These are phyloP conservation scores for Gelatoporia subvermispora DNA, from an alignment of 768 basidiomycete species.

Conservation along the genomic window DNA sequence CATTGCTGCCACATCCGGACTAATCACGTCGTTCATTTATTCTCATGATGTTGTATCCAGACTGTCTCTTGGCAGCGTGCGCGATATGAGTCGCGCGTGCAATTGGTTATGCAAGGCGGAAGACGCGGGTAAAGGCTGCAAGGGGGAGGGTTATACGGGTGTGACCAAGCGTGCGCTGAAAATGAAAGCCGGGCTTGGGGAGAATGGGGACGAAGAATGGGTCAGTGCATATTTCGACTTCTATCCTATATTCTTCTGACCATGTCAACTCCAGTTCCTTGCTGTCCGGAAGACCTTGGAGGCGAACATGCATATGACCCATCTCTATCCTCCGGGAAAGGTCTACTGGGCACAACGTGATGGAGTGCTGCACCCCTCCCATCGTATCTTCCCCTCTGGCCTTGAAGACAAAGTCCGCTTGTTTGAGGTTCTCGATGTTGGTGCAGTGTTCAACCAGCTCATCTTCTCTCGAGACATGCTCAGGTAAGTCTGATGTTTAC, in stretches of 20 bases:
- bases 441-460: slow-evolving; percentile 75
- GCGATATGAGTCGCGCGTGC: slow-evolving; percentile 70
- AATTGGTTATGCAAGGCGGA: slow-evolving; percentile 79
- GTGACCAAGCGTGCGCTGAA: slow-evolving; percentile 45
- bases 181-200: slow-evolving; percentile 60
- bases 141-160: slow-evolving; percentile 35
- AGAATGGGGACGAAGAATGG: slow-evolving; percentile 53
- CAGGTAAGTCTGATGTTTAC: slow-evolving; percentile 38
- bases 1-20: slow-evolving; percentile 50
- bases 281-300: slow-evolving; percentile 79
- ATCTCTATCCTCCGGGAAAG: slow-evolving; percentile 72
- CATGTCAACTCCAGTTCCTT: slow-evolving; percentile 48
- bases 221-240: slow-evolving; percentile 21
- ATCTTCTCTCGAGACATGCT: slow-evolving; percentile 83
- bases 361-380: slow-evolving; percentile 58
- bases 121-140: slow-evolving; percentile 27
- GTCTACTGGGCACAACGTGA: slow-evolving; percentile 79
- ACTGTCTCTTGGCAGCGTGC: slow-evolving; percentile 70
- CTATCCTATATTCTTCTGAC: not conserved
- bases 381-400: slow-evolving; percentile 27
- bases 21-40: slow-evolving; percentile 77
- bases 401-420: slow-evolving; percentile 54
- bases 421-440: slow-evolving; percentile 74
- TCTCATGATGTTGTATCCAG: slow-evolving; percentile 80
- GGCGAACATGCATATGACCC: slow-evolving; percentile 71